Base-by-base conservation (phyloP, 2,329 filamentous ascomycete genomes). In the Trichothecium roseum region DNA sequence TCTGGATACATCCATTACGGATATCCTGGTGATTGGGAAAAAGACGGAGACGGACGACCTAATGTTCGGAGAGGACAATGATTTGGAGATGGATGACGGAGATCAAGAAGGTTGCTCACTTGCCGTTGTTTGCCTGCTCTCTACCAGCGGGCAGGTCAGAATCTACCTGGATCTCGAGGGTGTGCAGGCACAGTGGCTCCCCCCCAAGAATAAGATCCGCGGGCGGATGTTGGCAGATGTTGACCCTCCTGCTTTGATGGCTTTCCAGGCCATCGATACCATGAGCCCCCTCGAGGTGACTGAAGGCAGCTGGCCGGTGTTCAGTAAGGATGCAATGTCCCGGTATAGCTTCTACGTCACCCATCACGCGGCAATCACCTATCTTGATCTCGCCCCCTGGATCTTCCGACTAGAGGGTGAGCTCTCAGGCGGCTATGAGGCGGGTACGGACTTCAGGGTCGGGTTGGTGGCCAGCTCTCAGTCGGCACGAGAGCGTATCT, bases 171-270 rank as follows among this genome's bases (percentile, higher is more conserved):
- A 81, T 44, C 46, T 76, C 3, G 68, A 77, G 8, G 74, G 74
- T 2, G 65, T 79, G 13, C 69, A 80, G 49, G 76, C 76, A n/a
- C 71, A 78, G 48, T 81, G 76, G 76, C 57, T 81, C 15, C 73
- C 73, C 1, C 71, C 72, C 6, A 71, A 66, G 38, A 63, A 59
- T 46, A 76, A 68, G 45, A 63, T 62, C 2, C 70, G 60, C 45
- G 54, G 57, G n/a, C 56, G 59, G 9, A 50, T 65, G 9, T 42
- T 57, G 14, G 56, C 57, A 2, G 52, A 57, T 10, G 44, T 52
- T 2, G 57, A 63, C 1, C 50, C 62, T 3, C 69, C 70, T 3
- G 62, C 66, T 1, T 59, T 81, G 8, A 57, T 79, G 18, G 72
- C 72, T 0, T 78, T 79, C 49, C 74, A 81, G 45, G 72, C 72